These are phyloP conservation scores for Paramecium tetraurelia DNA, from an alignment of 73 alveolate species.

Conservation along the genomic window DNA sequence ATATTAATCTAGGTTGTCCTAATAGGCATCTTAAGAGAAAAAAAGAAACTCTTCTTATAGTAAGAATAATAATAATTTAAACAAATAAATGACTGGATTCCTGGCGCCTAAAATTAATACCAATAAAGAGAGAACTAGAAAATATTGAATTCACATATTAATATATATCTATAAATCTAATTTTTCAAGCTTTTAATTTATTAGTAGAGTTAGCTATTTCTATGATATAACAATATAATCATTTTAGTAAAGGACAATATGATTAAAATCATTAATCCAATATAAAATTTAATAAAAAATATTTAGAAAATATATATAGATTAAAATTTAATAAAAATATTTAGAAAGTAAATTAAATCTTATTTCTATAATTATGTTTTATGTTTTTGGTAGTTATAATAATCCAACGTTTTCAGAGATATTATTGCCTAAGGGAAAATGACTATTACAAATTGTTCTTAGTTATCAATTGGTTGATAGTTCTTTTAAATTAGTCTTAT, in stretches of 20 bases:
- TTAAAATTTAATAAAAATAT: no score
- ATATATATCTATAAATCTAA: neutral
- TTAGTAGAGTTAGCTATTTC: neutral
- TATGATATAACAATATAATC: neutral
- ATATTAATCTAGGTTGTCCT: neutral
- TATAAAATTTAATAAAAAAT: no score
- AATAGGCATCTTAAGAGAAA: neutral
- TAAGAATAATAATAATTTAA: neutral
- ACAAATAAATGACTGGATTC: neutral
- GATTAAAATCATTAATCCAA: neutral
- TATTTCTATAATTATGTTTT: neutral
- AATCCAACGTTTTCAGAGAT: neutral
- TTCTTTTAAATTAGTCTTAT: no score
- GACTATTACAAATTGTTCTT: no score
- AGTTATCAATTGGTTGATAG: no score
- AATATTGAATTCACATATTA: neutral
- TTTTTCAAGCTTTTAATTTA: neutral
- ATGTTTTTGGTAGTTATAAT: neutral
- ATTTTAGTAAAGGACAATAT: neutral
- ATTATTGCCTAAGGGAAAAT: conserved; percentile 13
- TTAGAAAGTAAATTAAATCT: no score
- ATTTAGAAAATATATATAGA: no score
- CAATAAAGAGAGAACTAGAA: neutral
- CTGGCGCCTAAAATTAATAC: neutral
- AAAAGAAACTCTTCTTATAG: neutral